Evolutionary conservation across 257 asterid species (phyloP), one percentile per base, ranked within the genome.

Genomic region (Catharanthus roseus): DNA sequence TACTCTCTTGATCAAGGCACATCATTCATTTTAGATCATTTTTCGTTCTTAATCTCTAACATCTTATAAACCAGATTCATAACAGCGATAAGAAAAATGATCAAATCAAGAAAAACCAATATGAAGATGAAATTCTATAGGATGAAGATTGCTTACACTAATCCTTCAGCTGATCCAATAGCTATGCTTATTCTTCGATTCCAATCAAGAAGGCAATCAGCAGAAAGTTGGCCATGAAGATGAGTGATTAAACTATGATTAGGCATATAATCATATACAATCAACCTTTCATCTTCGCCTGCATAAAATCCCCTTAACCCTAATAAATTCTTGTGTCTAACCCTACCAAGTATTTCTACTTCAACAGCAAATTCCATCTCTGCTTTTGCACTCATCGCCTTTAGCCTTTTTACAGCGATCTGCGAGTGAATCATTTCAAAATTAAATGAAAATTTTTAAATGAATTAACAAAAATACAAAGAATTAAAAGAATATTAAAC

Each of bases 291-390:
- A 5, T 90, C 91, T 12, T 87, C 91, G 3, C 93, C 93, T 5
- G 95, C 96, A 55, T 88, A 86, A 50, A 84, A 90, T 15, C 96
- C 96, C 76, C 96, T 79, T 26, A 90, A 69, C 44, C 93, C 91
- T 67, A 90, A 77, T 61, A 90, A 74, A 77, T 90, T 90, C 75
- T 77, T 84, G 63, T 90, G 96, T 75, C 95, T 81, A 33, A 88
- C 95, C 78, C 96, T 80, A 38, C 95, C 95, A 74, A 90, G 95
- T 23, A 88, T 84, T 85, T 90, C 96, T 6, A 90, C 96, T 72
- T 90, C 96, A 2, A 88, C 77, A 0, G 96, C 93, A 13, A 90
- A 90, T 54, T 90, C 95, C 96, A 90, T 90, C 76, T 90, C 96
- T 0, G 96, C 96, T 68, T 88, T 90, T n/a, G 88, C 74, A 19